These are phyloP conservation scores for Lepiota subincarnata DNA, from an alignment of 768 basidiomycete species.

Conservation along the genomic window DNA sequence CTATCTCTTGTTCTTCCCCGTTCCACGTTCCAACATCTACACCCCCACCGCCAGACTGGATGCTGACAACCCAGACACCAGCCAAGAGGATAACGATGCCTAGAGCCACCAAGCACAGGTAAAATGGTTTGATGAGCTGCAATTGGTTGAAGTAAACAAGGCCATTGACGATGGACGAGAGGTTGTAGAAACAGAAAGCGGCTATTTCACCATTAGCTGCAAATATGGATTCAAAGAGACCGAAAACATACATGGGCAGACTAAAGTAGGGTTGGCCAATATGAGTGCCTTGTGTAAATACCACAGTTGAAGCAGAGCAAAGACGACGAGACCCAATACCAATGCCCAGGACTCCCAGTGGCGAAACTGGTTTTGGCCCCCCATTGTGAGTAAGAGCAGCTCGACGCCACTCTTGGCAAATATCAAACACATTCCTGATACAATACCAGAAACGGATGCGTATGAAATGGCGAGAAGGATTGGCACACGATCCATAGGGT, in stretches of 20 bases:
- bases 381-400: slow-evolving; percentile 72
- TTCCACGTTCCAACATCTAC: slow-evolving; percentile 45
- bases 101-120: slow-evolving; percentile 69
- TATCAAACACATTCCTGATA: slow-evolving; percentile 89
- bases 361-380: slow-evolving; percentile 78
- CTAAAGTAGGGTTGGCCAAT: slow-evolving; percentile 79
- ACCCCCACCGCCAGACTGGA: slow-evolving; percentile 57
- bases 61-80: slow-evolving; percentile 89
- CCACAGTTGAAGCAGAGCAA: slow-evolving; percentile 81
- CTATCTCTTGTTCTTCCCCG: slow-evolving; percentile 37
- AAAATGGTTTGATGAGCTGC: slow-evolving; percentile 58
- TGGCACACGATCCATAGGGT: slow-evolving; percentile 41
- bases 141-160: slow-evolving; percentile 89
- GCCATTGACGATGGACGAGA: slow-evolving; percentile 87
- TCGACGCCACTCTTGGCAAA: slow-evolving; percentile 95
- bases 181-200: slow-evolving; percentile 94
- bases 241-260: slow-evolving; percentile 69
- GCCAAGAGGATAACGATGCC: slow-evolving; percentile 77
- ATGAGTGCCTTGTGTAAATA: slow-evolving; percentile 78
- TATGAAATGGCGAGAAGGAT: slow-evolving; percentile 77
- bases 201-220: slow-evolving; percentile 36
- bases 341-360: slow-evolving; percentile 83
- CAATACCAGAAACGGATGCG: slow-evolving; percentile 81
- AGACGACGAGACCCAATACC: slow-evolving; percentile 62
- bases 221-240: slow-evolving; percentile 10